These are phyloP conservation scores for Aspergillus versicolor DNA, from an alignment of 2,329 filamentous ascomycete genomes.

Conservation along the genomic window DNA sequence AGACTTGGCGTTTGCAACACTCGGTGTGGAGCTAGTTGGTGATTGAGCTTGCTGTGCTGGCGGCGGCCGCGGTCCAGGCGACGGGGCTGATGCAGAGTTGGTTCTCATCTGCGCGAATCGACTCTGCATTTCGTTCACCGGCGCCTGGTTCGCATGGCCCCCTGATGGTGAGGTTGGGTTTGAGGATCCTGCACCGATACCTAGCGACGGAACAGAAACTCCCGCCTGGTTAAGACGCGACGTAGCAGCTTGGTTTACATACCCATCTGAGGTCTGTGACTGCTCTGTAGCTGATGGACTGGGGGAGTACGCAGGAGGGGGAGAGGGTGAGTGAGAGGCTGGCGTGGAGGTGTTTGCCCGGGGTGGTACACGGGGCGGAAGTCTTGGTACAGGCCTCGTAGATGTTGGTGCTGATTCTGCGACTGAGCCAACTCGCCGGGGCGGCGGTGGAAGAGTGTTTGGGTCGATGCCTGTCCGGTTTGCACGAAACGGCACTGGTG, in stretches of 20 bases:
- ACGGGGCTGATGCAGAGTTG: slow-evolving; percentile 28
- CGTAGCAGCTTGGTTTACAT: slow-evolving; percentile 60
- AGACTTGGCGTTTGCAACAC: slow-evolving; percentile 58
- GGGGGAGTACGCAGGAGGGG: slow-evolving; percentile 49
- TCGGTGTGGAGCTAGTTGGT: slow-evolving; percentile 59
- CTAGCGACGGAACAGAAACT: slow-evolving; percentile 73
- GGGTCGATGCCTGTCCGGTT: slow-evolving; percentile 72
- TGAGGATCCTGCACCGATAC: slow-evolving; percentile 57
- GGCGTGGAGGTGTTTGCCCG: slow-evolving; percentile 57
- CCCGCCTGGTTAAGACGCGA: slow-evolving; percentile 70
- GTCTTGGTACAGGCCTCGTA: slow-evolving; percentile 45
- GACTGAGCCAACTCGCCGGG: slow-evolving; percentile 48
- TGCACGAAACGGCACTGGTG: slow-evolving; percentile 65
- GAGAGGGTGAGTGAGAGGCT: slow-evolving; percentile 42
- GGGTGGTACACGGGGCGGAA: slow-evolving; percentile 71
- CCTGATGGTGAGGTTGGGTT: slow-evolving; percentile 20
- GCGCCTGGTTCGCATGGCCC: slow-evolving; percentile 32
- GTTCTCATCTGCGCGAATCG: slow-evolving; percentile 60
- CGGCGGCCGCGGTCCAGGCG: slow-evolving; percentile 25
- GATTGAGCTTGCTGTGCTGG: slow-evolving; percentile 51
- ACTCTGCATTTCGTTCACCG: slow-evolving; percentile 66
- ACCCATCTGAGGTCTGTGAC: slow-evolving; percentile 32
- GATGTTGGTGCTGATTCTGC: slow-evolving; percentile 24
- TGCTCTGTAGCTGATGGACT: slow-evolving; percentile 27
- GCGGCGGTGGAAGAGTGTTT: slow-evolving; percentile 68